A percentile compares a stretch with the other conserved stretches of the same genome.
Evolutionary conservation across 306 rosid species (phyloP).

Genomic region (Vigna reflexopilosa): DNA sequence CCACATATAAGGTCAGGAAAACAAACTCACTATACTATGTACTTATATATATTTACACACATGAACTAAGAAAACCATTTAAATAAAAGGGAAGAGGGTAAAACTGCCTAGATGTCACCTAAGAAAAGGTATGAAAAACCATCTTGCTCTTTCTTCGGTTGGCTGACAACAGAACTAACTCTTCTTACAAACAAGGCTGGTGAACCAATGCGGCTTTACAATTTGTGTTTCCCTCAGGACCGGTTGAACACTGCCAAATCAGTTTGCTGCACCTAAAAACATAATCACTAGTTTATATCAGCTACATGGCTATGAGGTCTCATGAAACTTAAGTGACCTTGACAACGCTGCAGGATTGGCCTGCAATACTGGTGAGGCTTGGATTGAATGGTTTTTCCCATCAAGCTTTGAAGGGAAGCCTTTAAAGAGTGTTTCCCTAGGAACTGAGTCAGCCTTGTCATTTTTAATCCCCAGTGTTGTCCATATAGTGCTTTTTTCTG

Average conservation of each 20-base stretch:
- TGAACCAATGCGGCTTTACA: conserved; percentile 29
- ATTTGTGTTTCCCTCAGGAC: conserved; percentile 28
- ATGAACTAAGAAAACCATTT: conserved; percentile 43
- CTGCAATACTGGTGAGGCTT: conserved; percentile 59
- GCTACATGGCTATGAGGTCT: conserved; percentile 47
- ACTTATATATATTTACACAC: conserved; percentile 40
- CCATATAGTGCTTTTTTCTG: conserved; percentile 68
- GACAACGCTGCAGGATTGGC: conserved; percentile 90
- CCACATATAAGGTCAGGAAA: conserved; percentile 35
- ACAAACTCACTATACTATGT: conserved; percentile 43
- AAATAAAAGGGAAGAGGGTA: conserved; percentile 33
- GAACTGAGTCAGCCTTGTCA: conserved; percentile 50
- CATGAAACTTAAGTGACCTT: conserved; percentile 77
- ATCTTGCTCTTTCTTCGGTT: conserved; percentile 35
- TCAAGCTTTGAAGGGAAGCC: conserved; percentile 60
- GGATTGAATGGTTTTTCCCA: conserved; percentile 44
- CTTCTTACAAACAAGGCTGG: conserved; percentile 34
- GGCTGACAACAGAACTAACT: conserved; percentile 39
- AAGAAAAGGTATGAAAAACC: conserved; percentile 10
- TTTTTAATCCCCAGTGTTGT: conserved; percentile 63
- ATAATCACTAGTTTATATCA: conserved; percentile 20
- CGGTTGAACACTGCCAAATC: conserved; percentile 32
- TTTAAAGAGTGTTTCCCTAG: conserved; percentile 55
- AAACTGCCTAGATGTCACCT: conserved; percentile 31
- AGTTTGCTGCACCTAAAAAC: conserved; percentile 34